Evolutionary conservation across 1,284 basidiomycete genomes (phyloP).

Genomic region (Afroboletus lepidellus): DNA sequence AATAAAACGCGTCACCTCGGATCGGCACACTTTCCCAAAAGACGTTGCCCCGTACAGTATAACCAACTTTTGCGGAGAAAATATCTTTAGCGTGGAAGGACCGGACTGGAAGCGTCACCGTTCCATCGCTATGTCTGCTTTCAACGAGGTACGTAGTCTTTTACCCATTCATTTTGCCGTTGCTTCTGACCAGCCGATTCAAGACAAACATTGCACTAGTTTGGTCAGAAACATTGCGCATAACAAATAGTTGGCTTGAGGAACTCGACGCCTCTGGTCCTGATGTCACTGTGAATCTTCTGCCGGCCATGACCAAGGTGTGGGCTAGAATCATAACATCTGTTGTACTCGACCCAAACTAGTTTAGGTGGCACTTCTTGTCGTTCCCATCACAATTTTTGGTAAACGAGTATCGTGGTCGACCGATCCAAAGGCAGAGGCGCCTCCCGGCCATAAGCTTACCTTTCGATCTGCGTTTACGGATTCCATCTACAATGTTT

Average conservation of each 20-base stretch:
- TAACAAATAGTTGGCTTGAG: constrained; percentile 45
- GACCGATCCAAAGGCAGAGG: no score
- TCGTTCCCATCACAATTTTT: constrained; percentile 27
- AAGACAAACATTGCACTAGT: constrained; percentile 44
- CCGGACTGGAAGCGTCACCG: constrained; percentile 30
- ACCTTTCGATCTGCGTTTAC: constrained; percentile 37
- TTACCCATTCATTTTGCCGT: background rate
- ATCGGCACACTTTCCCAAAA: constrained; percentile 38
- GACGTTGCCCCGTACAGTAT: constrained; percentile 27
- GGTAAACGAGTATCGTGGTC: no score
- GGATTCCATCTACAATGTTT: constrained; percentile 30
- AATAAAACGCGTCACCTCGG: constrained; percentile 34
- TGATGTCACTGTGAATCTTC: constrained; percentile 30
- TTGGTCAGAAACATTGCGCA: constrained; percentile 42
- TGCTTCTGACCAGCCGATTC: background rate
- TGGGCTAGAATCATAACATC: background rate
- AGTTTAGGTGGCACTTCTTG: constrained; percentile 38
- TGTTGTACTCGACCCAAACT: background rate
- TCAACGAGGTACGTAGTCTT: constrained; percentile 14
- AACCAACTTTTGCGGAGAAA: constrained; percentile 23
- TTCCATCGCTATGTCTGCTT: constrained; percentile 26
- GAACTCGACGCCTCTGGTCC: constrained; percentile 31
- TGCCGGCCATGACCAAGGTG: constrained; percentile 34
- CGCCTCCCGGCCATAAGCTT: constrained; percentile 29
- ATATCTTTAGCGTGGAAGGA: constrained; percentile 21